Evolutionary conservation across 2,329 filamentous ascomycete genomes (phyloP).

Genomic region (Albophoma yamanashiensis): DNA sequence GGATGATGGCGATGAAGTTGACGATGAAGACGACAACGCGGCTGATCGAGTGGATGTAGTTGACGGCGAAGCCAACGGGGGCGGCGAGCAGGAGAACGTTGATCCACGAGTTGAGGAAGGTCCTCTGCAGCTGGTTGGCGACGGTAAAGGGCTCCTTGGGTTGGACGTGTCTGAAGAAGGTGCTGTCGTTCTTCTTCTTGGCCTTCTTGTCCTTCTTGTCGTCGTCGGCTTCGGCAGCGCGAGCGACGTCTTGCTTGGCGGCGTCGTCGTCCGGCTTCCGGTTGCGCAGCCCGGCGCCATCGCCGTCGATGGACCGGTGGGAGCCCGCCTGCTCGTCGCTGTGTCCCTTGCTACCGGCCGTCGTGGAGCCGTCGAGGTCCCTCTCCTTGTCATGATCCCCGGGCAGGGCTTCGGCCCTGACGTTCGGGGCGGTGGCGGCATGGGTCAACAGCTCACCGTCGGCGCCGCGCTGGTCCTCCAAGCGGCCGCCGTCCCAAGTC

Average conservation of each 20-base stretch:
- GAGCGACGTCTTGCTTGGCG: slow-evolving; percentile 4
- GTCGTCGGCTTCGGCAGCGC: slow-evolving; percentile 13
- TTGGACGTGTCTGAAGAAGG: slow-evolving; percentile 33
- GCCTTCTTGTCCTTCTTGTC: slow-evolving; percentile 15
- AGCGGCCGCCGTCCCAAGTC: slow-evolving; percentile 22
- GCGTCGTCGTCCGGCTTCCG: slow-evolving; percentile 17
- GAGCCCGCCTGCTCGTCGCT: slow-evolving; percentile 10
- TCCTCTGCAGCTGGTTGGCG: slow-evolving; percentile 59
- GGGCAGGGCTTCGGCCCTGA: slow-evolving; percentile 11
- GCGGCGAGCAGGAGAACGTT: slow-evolving; percentile 72
- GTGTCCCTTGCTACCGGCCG: slow-evolving; percentile 6
- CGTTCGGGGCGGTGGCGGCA: slow-evolving; percentile 20
- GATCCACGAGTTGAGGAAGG: slow-evolving; percentile 74
- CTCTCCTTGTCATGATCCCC: slow-evolving; percentile 10
- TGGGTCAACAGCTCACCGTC: slow-evolving; percentile 24
- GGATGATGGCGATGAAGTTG: slow-evolving; percentile 91
- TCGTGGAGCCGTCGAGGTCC: slow-evolving; percentile 11
- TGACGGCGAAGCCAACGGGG: slow-evolving; percentile 67
- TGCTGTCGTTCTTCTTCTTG: slow-evolving; percentile 22
- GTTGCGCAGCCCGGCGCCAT: slow-evolving; percentile 17
- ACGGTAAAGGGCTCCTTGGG: slow-evolving; percentile 47
- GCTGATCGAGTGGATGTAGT: slow-evolving; percentile 47
- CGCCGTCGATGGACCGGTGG: slow-evolving; percentile 10
- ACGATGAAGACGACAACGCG: slow-evolving; percentile 65
- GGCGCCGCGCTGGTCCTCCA: slow-evolving; percentile 19